A percentile compares a stretch with the other conserved stretches of the same genome.
These are phyloP conservation scores for Bertia moriformis DNA, from an alignment of 2,329 filamentous ascomycete species.

Conservation along the genomic window DNA sequence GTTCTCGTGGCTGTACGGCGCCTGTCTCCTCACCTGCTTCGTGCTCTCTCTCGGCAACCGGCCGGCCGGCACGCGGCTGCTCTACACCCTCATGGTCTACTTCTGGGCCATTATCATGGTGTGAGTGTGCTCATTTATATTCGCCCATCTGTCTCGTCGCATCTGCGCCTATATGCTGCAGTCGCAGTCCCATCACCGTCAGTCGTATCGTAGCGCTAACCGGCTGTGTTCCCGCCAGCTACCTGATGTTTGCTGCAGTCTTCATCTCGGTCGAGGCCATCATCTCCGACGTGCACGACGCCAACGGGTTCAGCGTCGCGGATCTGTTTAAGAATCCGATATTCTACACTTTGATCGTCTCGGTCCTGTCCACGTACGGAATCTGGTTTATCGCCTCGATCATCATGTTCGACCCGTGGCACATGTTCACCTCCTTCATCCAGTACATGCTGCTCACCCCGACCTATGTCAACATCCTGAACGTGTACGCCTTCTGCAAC, in stretches of 20 bases:
- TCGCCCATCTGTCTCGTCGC: not conserved
- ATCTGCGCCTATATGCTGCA: constrained; percentile 5
- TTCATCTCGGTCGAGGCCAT: constrained; percentile 88
- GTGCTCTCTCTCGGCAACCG: constrained; percentile 88
- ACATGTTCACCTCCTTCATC: constrained; percentile 86
- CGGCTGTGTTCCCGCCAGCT: constrained; percentile 30
- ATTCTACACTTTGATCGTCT: constrained; percentile 89
- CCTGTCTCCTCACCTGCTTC: constrained; percentile 84
- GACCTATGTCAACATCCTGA: constrained; percentile 95
- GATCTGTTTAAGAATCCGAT: constrained; percentile 74
- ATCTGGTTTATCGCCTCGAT: constrained; percentile 85
- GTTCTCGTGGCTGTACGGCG: constrained; percentile 92
- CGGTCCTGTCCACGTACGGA: constrained; percentile 78
- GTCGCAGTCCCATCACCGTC: not conserved
- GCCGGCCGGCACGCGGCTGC: constrained; percentile 78
- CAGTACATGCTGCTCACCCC: constrained; percentile 93
- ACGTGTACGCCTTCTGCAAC: constrained; percentile 98
- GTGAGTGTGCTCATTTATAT: constrained; percentile 29
- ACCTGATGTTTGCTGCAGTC: constrained; percentile 84
- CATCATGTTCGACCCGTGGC: constrained; percentile 95
- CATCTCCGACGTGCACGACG: constrained; percentile 47
- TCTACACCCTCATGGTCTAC: constrained; percentile 94
- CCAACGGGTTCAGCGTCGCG: constrained; percentile 49
- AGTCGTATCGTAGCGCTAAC: not conserved
- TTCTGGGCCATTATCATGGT: constrained; percentile 96